Percentiles rank a stretch among this genome's conserved stretches.
These are phyloP conservation scores for Colletotrichum cuscutae DNA, from an alignment of 2,329 filamentous ascomycete species.

Conservation along the genomic window DNA sequence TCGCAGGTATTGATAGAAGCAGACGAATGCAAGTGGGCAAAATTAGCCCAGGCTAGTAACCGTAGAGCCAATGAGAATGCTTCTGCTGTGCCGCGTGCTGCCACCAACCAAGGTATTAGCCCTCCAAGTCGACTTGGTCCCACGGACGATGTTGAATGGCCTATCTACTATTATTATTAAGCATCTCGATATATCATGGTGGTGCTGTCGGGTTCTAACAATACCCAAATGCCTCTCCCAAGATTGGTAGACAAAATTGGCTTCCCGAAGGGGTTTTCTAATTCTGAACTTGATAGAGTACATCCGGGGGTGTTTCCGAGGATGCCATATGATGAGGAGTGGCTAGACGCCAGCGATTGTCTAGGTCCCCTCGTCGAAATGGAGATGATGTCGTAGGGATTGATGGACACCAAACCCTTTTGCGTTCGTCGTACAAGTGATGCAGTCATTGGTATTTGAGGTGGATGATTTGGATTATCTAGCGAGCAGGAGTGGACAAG, in stretches of 20 bases:
- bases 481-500: too few relatives aligned
- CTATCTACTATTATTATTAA: not conserved
- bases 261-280: not conserved
- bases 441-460: slow-evolving; percentile 9
- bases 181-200: not conserved
- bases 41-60: not conserved
- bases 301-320: not conserved
- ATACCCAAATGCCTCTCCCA: not conserved
- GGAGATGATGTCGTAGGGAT: not conserved
- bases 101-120: not conserved
- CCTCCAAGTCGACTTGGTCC: not conserved
- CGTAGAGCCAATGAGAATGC: not conserved
- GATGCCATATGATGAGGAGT: not conserved
- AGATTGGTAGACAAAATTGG: not conserved
- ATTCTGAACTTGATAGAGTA: not conserved
- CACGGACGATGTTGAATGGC: not conserved
- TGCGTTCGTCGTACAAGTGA: slow-evolving; percentile 28
- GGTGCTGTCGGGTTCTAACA: not conserved
- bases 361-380: not conserved
- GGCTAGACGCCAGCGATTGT: not conserved
- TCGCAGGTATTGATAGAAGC: not conserved
- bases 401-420: slow-evolving; percentile 5
- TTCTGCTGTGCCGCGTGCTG: not conserved
- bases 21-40: not conserved
- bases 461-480: too few relatives aligned